phyloP scores from a whole-genome alignment of 768 basidiomycete genomes.

The Leucocoprinus birnbaumii region DNA sequence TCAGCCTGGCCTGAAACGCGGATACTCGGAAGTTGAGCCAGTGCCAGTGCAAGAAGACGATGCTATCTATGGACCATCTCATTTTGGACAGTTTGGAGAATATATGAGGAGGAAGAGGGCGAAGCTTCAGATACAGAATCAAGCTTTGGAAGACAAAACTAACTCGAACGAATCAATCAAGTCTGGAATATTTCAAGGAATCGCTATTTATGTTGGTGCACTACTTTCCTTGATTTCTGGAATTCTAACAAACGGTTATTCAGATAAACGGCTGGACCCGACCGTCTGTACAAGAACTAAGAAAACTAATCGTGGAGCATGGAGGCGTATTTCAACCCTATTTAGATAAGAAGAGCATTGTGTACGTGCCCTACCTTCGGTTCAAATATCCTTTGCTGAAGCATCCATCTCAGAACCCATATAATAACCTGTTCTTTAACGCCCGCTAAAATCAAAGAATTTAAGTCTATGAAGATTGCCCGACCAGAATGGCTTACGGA shows the following conservation, averaged over 20 bases:
- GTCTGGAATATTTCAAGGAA: conserved; percentile 63
- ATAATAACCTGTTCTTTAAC: conserved; percentile 91
- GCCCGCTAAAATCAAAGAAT: conserved; percentile 85
- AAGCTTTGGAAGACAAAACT: conserved; percentile 26
- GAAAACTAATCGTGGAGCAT: conserved; percentile 74
- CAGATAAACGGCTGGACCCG: conserved; percentile 91
- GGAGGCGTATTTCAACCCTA: conserved; percentile 86
- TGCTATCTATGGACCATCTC: conserved; percentile 69
- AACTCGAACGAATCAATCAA: conserved; percentile 17
- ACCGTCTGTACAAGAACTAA: conserved; percentile 82
- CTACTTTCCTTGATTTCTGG: neutral
- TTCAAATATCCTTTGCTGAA: neutral
- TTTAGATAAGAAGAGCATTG: conserved; percentile 71
- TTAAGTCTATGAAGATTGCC: conserved; percentile 88
- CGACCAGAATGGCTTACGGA: conserved; percentile 86
- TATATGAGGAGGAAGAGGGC: conserved; percentile 91
- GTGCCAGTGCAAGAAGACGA: conserved; percentile 30
- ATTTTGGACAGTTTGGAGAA: conserved; percentile 81
- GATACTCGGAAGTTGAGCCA: conserved; percentile 22
- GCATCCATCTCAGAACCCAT: conserved; percentile 59
- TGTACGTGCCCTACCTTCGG: conserved; percentile 41
- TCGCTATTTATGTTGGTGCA: conserved; percentile 76
- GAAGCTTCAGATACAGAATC: conserved; percentile 84
- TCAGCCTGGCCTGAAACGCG: conserved; percentile 41
- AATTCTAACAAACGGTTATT: conserved; percentile 3